Conservation (phyloP, 148 eudicot species). For the Cornus controversa region DNA sequence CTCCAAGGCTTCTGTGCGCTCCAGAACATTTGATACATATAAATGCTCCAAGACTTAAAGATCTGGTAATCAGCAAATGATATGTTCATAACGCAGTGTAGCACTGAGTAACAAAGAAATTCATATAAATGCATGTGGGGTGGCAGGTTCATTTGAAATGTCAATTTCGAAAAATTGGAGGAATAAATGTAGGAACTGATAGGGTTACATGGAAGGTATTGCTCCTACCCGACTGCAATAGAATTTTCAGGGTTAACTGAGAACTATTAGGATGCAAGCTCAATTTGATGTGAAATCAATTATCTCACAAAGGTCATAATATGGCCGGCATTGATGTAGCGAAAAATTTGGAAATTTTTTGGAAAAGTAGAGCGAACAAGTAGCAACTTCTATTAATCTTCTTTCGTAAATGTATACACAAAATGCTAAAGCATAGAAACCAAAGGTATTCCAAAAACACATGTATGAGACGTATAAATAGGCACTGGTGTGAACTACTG, state of each 20-base stretch:
- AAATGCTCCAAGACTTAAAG: constrained; percentile 74
- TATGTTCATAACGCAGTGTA: not conserved
- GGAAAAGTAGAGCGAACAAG: not conserved
- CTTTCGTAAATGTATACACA: not conserved
- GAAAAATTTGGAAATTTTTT: not conserved
- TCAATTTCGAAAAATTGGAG: not conserved
- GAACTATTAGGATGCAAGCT: not conserved
- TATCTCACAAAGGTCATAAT: not conserved
- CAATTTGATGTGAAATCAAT: not conserved
- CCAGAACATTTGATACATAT: constrained; percentile 98
- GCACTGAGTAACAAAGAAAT: not conserved
- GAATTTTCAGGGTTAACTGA: not conserved
- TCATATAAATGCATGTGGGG: not conserved
- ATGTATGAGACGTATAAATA: no score
- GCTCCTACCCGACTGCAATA: not conserved
- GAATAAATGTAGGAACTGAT: not conserved
- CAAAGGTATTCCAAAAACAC: no score
- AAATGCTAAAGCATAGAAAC: not conserved
- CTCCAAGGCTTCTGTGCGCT: constrained; percentile 96
- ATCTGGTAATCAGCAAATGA: constrained; percentile 45
- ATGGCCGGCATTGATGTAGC: not conserved
- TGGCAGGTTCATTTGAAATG: not conserved
- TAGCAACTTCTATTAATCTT: not conserved
- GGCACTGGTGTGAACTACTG: not conserved
- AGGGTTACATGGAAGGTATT: not conserved